Base-by-base conservation (phyloP, 257 asterid species). In the Capsicum rhomboideum region DNA sequence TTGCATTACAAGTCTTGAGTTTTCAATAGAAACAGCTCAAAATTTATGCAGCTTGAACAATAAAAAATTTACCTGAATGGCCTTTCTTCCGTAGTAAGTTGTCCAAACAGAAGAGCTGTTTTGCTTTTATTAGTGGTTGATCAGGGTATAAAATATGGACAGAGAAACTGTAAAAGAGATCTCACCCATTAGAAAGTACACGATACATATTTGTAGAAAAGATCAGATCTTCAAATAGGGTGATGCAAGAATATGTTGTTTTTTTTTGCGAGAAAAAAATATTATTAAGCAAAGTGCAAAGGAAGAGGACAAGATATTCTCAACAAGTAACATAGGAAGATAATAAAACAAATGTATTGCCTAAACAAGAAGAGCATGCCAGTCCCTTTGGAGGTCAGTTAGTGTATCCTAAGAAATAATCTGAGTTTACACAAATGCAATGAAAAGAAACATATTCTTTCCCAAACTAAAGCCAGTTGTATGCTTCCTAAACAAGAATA, bases 11-110 rank as follows among this genome's bases (percentile, higher is more conserved):
- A 75, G 80, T 28, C 10, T 50, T 50, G 46, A 17, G 81, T 75
- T 50, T 77, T 77, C 82, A 50, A 16, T 28, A 50, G 42, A 77
- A 74, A 58, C 77, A 16, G 34, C 74, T 75, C 67, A 77, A 46
- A 34, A 34, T 34, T 17, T 77, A 26, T 49, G 61, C 82, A 50
- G 82, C 64, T 50, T 77, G 40, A 75, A 54, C 67, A 56, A 59
- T 82, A n/a, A 61, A 75, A 20, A 34, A 77, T 58, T n/a, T 89
- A 95, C 98, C 99, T 91, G 95, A 82, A 84, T 82, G 40, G 63
- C 93, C 97, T 89, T 90, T 93, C 94, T 93, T 97, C 37, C 98
- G 93, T 86, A 97, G 89, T 86, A 97, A 92, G 93, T 97, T 95
- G 87, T 91, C 94, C 92, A 94, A 66, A 82, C 88, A 88, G 89